Evolutionary conservation across 768 basidiomycete species (phyloP).

Genomic region (Lentinula lateritia): DNA sequence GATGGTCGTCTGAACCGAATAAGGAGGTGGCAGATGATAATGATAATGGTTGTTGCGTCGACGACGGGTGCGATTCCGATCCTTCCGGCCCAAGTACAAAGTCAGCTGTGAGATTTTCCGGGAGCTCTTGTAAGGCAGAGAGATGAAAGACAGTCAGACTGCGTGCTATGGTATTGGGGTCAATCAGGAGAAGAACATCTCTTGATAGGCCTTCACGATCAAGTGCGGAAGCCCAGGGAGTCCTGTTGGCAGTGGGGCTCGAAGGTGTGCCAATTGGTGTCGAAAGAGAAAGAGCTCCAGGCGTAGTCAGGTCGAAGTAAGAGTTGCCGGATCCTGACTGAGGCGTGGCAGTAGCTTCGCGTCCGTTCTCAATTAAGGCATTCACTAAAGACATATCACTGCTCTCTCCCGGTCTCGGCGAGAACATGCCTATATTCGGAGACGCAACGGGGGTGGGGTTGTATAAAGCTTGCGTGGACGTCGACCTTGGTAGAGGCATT

Average conservation of each 20-base stretch:
- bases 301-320: background rate
- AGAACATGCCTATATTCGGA: slow-evolving; percentile 36
- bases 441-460: slow-evolving; percentile 40
- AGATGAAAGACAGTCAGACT: slow-evolving; percentile 64
- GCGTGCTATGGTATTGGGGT: slow-evolving; percentile 53
- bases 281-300: slow-evolving; percentile 13
- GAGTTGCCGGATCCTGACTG: no score
- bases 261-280: slow-evolving; percentile 19
- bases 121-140: slow-evolving; percentile 42
- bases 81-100: slow-evolving; percentile 31
- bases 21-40: slow-evolving; percentile 23
- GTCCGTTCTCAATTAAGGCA: slow-evolving; percentile 27
- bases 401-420: slow-evolving; percentile 43
- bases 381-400: slow-evolving; percentile 38
- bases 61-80: slow-evolving; percentile 6
- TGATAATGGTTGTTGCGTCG: background rate
- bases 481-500: slow-evolving; percentile 35
- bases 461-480: slow-evolving; percentile 51
- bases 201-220: slow-evolving; percentile 64
- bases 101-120: slow-evolving; percentile 46
- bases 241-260: slow-evolving; percentile 15
- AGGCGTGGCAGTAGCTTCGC: slow-evolving; percentile 7
- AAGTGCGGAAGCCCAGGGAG: slow-evolving; percentile 44
- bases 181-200: slow-evolving; percentile 59
- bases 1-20: slow-evolving; percentile 63